Evolutionary conservation across 2,329 filamentous ascomycete species (phyloP).

Genomic region (Claviceps fusiformis): DNA sequence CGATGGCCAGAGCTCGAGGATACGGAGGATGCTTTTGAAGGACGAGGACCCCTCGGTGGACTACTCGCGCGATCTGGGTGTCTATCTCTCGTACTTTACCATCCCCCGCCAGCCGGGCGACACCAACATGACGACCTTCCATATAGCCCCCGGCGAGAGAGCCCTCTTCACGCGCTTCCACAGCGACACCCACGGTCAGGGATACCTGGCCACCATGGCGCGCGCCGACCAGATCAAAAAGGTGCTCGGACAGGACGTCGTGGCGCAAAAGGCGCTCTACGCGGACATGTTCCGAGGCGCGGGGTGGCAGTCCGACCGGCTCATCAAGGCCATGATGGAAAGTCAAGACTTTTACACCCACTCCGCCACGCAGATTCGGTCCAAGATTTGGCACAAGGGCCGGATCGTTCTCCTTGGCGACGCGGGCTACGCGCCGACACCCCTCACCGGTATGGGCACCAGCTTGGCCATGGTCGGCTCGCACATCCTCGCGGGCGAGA

Average conservation of each 20-base stretch:
- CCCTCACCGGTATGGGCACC: constrained; percentile 35
- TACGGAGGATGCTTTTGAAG: constrained; percentile 14
- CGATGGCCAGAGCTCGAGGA: constrained; percentile 27
- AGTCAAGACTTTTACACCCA: constrained; percentile 31
- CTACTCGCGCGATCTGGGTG: constrained; percentile 7
- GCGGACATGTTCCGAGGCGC: constrained; percentile 24
- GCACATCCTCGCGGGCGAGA: constrained; percentile 30
- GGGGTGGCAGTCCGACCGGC: constrained; percentile 29
- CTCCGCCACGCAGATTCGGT: constrained; percentile 27
- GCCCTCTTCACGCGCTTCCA: constrained; percentile 17
- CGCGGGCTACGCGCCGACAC: constrained; percentile 32
- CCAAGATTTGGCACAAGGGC: constrained; percentile 23
- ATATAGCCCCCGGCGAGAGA: constrained; percentile 22
- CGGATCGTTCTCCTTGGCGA: constrained; percentile 34
- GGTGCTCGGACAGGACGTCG: constrained; percentile 8
- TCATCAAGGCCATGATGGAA: constrained; percentile 23
- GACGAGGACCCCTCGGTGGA: constrained; percentile 12
- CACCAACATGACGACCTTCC: constrained; percentile 11
- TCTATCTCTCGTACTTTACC: constrained; percentile 26
- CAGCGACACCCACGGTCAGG: constrained; percentile 12
- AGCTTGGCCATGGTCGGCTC: constrained; percentile 30
- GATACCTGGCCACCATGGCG: constrained; percentile 13
- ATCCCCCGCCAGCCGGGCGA: constrained; percentile 16
- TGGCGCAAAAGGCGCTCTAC: constrained; percentile 21
- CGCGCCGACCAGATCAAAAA: constrained; percentile 11